Conservation (phyloP, 345 rosid genomes). For the Eucalyptus paniculata region DNA sequence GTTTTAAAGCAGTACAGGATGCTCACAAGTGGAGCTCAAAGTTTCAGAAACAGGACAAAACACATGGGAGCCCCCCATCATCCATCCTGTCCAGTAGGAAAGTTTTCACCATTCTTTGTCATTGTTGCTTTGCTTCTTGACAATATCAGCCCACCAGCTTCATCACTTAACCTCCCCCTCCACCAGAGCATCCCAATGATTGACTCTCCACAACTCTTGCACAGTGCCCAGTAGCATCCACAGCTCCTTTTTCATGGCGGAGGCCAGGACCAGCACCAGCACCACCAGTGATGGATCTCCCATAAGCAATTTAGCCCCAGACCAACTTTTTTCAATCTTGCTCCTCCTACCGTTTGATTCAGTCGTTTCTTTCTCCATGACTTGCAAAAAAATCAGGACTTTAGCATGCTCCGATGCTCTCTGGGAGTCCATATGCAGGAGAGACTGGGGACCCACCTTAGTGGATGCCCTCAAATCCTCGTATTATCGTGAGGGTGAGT, state of each 20-base stretch:
- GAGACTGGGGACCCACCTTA: conserved; percentile 59
- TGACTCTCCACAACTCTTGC: background rate
- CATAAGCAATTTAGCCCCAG: background rate
- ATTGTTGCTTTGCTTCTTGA: background rate
- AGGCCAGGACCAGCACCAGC: conserved; percentile 2
- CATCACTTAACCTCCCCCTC: background rate
- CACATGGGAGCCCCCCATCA: background rate
- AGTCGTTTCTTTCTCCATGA: conserved; percentile 52
- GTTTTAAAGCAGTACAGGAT: background rate
- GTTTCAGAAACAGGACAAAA: background rate
- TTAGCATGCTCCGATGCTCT: conserved; percentile 42
- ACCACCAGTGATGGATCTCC: background rate
- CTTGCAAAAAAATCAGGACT: conserved; percentile 53
- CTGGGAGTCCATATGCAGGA: conserved; percentile 68
- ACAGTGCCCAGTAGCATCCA: background rate
- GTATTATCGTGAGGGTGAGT: background rate
- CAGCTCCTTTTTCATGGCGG: conserved; percentile 14
- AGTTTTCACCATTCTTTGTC: background rate
- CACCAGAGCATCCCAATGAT: background rate
- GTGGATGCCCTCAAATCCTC: conserved; percentile 55
- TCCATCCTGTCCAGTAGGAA: background rate
- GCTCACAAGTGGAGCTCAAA: background rate
- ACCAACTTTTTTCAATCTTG: conserved; percentile 16
- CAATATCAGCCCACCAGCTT: background rate
- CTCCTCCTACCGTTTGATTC: conserved; percentile 75